Evolutionary conservation across 2,329 filamentous ascomycete species (phyloP).

Genomic region (Ophiocordyceps camponoti-floridani): DNA sequence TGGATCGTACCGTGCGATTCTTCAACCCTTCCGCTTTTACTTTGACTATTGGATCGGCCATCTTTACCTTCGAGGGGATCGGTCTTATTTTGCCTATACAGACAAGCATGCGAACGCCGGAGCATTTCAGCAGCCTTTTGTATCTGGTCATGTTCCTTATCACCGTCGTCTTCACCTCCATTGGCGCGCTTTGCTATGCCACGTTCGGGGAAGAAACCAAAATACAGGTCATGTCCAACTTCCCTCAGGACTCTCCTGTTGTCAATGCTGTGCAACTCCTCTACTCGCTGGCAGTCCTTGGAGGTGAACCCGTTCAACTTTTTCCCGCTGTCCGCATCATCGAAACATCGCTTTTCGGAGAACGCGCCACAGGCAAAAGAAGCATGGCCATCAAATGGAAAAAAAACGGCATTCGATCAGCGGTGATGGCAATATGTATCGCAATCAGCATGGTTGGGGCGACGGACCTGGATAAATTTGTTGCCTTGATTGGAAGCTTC

Average conservation of each 20-base stretch:
- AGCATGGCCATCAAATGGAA: constrained; percentile 52
- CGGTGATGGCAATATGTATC: constrained; percentile 39
- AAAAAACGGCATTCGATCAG: constrained; percentile 49
- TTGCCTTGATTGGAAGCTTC: constrained; percentile 54
- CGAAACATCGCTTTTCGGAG: constrained; percentile 49
- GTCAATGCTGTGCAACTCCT: constrained; percentile 62
- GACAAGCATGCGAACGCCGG: constrained; percentile 53
- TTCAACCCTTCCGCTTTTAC: constrained; percentile 56
- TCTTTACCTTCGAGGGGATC: constrained; percentile 67
- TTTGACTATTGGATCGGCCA: constrained; percentile 53
- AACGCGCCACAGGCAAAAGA: constrained; percentile 45
- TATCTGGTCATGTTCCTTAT: constrained; percentile 56
- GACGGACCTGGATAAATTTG: constrained; percentile 55
- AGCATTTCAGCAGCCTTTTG: constrained; percentile 48
- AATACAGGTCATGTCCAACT: constrained; percentile 63
- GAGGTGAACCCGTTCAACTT: constrained; percentile 55
- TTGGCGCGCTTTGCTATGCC: constrained; percentile 57
- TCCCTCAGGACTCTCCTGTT: constrained; percentile 49
- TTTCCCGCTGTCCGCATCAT: constrained; percentile 58
- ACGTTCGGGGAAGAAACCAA: constrained; percentile 51
- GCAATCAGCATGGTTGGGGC: constrained; percentile 45
- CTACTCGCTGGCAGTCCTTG: constrained; percentile 57
- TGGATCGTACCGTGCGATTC: constrained; percentile 41
- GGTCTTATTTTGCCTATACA: constrained; percentile 62
- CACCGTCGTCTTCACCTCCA: constrained; percentile 53